These are phyloP conservation scores for Colletotrichum limetticola DNA, from an alignment of 2,329 filamentous ascomycete species.

Conservation along the genomic window DNA sequence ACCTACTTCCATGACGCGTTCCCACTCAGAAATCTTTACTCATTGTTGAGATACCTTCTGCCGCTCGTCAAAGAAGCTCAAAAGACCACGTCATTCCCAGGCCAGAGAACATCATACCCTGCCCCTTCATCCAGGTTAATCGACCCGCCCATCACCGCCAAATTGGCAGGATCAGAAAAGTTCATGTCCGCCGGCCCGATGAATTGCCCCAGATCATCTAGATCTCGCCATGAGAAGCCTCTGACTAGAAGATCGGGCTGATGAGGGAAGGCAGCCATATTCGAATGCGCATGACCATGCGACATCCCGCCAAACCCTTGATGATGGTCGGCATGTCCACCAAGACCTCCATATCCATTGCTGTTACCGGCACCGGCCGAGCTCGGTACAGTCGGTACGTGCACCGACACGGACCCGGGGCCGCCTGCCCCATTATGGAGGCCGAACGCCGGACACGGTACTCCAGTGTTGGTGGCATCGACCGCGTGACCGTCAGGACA, in stretches of 20 bases:
- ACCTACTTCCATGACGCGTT: too few relatives aligned
- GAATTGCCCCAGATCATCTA: slow-evolving; percentile 69
- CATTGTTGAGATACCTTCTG: too few relatives aligned
- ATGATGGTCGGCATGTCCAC: neutral
- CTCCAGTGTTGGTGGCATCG: neutral
- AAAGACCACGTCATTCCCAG: slow-evolving; percentile 22
- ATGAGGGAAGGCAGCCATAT: neutral
- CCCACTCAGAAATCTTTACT: too few relatives aligned
- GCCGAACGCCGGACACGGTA: neutral
- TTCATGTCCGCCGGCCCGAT: slow-evolving; percentile 37
- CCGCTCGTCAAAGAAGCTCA: neutral
- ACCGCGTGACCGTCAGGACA: neutral
- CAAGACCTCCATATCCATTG: neutral
- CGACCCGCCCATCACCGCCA: slow-evolving; percentile 5
- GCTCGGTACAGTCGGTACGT: neutral
- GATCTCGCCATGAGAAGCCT: slow-evolving; percentile 71
- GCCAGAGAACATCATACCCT: slow-evolving; percentile 30
- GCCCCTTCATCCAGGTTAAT: slow-evolving; percentile 17
- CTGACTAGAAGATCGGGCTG: slow-evolving; percentile 49
- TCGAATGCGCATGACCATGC: slow-evolving; percentile 44
- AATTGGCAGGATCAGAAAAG: slow-evolving; percentile 10
- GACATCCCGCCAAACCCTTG: slow-evolving; percentile 43
- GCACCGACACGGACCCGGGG: neutral
- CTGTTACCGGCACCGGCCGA: neutral
- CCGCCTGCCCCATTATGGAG: neutral